phyloP scores from a whole-genome alignment of 441 rosid species.

The Erysimum pusillum region DNA sequence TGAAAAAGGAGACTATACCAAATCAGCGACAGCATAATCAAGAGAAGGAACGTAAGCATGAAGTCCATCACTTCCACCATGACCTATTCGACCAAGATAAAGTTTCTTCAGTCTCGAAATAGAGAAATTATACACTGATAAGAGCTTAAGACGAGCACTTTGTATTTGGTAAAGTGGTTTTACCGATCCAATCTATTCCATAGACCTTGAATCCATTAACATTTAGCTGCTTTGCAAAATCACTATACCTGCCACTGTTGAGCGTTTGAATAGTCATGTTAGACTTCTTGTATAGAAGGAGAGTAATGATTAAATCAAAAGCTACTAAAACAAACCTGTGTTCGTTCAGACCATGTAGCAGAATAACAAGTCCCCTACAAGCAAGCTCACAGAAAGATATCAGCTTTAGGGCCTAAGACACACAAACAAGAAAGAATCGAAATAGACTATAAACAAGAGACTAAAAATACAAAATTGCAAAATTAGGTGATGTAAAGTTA shows the following conservation, averaged over 20 bases:
- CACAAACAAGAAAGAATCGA: slow-evolving; percentile 1
- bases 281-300: not conserved
- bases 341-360: slow-evolving; percentile 90
- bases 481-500: slow-evolving; percentile 49
- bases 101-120: not conserved
- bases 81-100: slow-evolving; percentile 57
- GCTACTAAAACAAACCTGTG: slow-evolving; percentile 66
- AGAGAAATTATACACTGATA: slow-evolving; percentile 11
- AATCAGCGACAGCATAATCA: slow-evolving; percentile 74
- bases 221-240: slow-evolving; percentile 82
- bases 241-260: slow-evolving; percentile 79
- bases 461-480: not conserved
- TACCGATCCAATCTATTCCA: slow-evolving; percentile 92
- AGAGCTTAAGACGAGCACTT: slow-evolving; percentile 7
- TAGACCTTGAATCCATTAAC: slow-evolving; percentile 79
- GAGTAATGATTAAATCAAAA: slow-evolving; percentile 13
- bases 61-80: slow-evolving; percentile 95
- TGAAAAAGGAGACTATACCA: slow-evolving; percentile 56
- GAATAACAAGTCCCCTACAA: slow-evolving; percentile 79
- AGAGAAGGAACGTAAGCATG: slow-evolving; percentile 89
- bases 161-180: slow-evolving; percentile 29
- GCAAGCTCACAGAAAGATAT: slow-evolving; percentile 16
- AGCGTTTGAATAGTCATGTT: slow-evolving; percentile 28
- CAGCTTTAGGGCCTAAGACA: slow-evolving; percentile 34
- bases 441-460: slow-evolving; percentile 23